phyloP scores from a whole-genome alignment of 1,139 yeast species.

The Meyerozyma guilliermondii region DNA sequence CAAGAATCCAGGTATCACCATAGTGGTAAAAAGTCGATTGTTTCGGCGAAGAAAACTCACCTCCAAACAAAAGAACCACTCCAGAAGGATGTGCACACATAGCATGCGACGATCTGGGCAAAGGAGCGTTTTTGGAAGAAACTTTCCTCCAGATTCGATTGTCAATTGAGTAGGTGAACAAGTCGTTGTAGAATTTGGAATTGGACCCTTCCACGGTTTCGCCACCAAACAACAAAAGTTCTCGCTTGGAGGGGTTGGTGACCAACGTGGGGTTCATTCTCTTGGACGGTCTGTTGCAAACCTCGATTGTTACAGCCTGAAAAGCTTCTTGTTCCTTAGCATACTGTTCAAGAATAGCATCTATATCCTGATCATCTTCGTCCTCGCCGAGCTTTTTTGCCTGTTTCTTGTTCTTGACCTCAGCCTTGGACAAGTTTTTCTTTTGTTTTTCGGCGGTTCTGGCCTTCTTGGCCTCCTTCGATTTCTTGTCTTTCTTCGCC shows the following conservation, averaged over 20 bases:
- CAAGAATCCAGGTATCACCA: constrained; percentile 93
- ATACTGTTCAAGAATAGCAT: constrained; percentile 72
- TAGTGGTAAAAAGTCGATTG: constrained; percentile 95
- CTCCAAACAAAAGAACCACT: constrained; percentile 80
- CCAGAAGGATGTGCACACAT: constrained; percentile 95
- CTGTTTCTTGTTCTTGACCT: constrained; percentile 63
- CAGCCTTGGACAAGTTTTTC: constrained; percentile 72
- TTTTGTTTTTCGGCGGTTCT: constrained; percentile 79
- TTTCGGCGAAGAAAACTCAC: constrained; percentile 95
- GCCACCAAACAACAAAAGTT: constrained; percentile 85
- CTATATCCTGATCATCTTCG: constrained; percentile 87
- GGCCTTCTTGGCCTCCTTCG: constrained; percentile 89
- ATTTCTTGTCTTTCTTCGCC: constrained; percentile 84
- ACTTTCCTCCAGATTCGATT: constrained; percentile 78
- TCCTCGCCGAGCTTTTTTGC: constrained; percentile 72
- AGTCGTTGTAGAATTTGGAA: constrained; percentile 74
- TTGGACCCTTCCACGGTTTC: constrained; percentile 57
- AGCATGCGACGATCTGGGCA: constrained; percentile 91
- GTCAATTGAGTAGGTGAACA: constrained; percentile 68
- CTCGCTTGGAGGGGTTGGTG: constrained; percentile 69
- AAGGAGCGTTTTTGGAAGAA: constrained; percentile 80
- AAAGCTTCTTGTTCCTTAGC: constrained; percentile 77
- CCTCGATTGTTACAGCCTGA: constrained; percentile 62
- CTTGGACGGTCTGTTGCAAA: constrained; percentile 54
- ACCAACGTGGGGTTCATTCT: constrained; percentile 74